A percentile compares a stretch with the other conserved stretches of the same genome.
phyloP scores from a whole-genome alignment of 306 rosid species.

The Vachellia collinsii region DNA sequence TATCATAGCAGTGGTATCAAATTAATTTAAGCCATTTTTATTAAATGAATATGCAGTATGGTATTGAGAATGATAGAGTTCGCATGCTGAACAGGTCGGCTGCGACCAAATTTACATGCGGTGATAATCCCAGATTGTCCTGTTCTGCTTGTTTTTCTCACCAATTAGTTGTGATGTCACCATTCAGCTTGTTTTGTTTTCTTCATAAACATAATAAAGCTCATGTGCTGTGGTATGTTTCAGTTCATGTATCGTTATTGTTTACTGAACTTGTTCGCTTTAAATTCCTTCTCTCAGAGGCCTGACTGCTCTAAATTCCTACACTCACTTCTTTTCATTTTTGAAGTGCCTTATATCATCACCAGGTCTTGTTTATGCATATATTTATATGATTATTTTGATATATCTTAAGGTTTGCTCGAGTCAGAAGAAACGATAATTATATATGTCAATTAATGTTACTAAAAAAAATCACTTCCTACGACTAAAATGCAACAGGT shows the following conservation, averaged over 20 bases:
- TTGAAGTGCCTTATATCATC: not conserved
- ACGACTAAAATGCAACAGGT: not conserved
- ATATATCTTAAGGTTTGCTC: not conserved
- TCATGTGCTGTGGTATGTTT: not conserved
- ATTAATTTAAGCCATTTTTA: no score
- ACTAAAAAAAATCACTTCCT: not conserved
- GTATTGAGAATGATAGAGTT: not conserved
- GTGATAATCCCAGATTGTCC: not conserved
- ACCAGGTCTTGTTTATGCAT: no score
- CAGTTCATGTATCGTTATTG: not conserved
- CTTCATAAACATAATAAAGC: not conserved
- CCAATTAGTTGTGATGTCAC: not conserved
- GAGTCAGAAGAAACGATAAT: not conserved
- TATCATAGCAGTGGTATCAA: no score
- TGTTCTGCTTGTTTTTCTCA: not conserved
- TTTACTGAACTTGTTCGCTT: not conserved
- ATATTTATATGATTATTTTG: no score
- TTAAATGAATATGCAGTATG: no score
- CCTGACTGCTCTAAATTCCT: no score
- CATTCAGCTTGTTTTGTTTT: not conserved
- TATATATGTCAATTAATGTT: not conserved
- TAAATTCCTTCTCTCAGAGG: no score
- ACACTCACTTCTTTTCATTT: not conserved
- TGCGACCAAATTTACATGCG: not conserved
- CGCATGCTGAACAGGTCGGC: not conserved